These are phyloP conservation scores for Clarkia xantiana DNA, from an alignment of 345 rosid genomes.

Conservation along the genomic window DNA sequence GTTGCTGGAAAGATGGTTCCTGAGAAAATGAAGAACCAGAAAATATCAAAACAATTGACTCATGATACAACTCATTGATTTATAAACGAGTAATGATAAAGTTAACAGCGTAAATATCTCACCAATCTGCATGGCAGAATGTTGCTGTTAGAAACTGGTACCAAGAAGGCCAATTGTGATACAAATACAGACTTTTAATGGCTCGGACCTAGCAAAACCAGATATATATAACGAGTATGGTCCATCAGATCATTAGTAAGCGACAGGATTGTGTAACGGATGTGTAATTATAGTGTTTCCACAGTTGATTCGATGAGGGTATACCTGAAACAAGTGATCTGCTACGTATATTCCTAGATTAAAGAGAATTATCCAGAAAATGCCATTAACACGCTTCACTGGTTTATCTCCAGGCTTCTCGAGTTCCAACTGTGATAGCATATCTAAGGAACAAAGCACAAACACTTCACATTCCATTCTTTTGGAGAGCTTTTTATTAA, in stretches of 20 bases:
- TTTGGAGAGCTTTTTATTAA: neutral
- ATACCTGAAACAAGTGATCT: conserved; percentile 75
- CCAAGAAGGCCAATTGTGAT: conserved; percentile 71
- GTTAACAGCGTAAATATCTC: conserved; percentile 16
- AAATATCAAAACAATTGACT: conserved; percentile 6
- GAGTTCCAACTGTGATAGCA: conserved; percentile 44
- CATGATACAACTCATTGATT: neutral
- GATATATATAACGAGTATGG: neutral
- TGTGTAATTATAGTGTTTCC: neutral
- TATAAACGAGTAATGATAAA: neutral
- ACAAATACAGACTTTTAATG: conserved; percentile 58
- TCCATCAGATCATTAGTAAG: neutral
- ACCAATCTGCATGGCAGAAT: conserved; percentile 92
- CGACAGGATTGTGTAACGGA: neutral
- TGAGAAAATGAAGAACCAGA: conserved; percentile 9
- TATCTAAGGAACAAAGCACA: conserved; percentile 26
- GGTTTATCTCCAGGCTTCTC: conserved; percentile 39
- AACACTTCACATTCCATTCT: no score
- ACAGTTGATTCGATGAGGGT: neutral
- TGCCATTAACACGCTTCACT: conserved; percentile 41
- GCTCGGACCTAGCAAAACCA: conserved; percentile 26
- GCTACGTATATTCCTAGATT: conserved; percentile 65
- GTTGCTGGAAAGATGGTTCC: conserved; percentile 96
- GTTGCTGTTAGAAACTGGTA: conserved; percentile 87
- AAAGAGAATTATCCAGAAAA: conserved; percentile 79